Conservation (phyloP, 2,329 filamentous ascomycete genomes). For the Neofusicoccum kwambonambiense region DNA sequence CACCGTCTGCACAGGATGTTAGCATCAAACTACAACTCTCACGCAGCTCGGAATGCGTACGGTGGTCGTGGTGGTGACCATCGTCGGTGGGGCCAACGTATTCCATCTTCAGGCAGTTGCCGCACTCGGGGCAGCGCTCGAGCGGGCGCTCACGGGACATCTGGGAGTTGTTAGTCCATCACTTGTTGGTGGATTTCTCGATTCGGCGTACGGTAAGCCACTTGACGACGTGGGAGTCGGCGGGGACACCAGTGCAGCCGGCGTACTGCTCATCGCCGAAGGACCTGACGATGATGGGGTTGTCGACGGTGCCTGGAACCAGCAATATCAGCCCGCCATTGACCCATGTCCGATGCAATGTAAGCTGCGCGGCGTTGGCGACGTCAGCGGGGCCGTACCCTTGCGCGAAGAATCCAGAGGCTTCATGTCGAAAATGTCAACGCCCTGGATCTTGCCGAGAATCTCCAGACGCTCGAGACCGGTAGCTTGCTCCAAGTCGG, state of each 20-base stretch:
- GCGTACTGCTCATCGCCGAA: conserved; percentile 95
- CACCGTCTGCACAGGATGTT: conserved; percentile 19
- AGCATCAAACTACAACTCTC: not conserved
- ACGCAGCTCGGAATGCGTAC: conserved; percentile 14
- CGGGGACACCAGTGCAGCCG: conserved; percentile 92
- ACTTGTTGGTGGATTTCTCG: not conserved
- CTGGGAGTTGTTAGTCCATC: conserved; percentile 43
- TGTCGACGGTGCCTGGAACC: conserved; percentile 73
- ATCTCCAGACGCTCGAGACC: conserved; percentile 99
- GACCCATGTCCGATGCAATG: not conserved
- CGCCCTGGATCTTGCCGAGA: conserved; percentile 97
- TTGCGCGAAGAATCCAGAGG: conserved; percentile 87
- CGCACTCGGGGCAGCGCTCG: conserved; percentile 96
- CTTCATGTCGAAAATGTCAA: conserved; percentile 98
- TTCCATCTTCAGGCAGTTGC: conserved; percentile 96
- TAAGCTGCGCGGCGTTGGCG: not conserved
- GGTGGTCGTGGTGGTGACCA: conserved; percentile 53
- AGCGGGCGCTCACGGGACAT: conserved; percentile 85
- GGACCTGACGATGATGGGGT: conserved; percentile 84
- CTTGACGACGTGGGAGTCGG: conserved; percentile 83
- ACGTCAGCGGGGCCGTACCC: conserved; percentile 54
- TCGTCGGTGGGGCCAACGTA: conserved; percentile 84
- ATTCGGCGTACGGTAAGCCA: conserved; percentile 76
- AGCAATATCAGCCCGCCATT: conserved; percentile 2
- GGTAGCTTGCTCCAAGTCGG: conserved; percentile 92